Evolutionary conservation across 306 rosid species (phyloP).

Genomic region (Malus domestica): DNA sequence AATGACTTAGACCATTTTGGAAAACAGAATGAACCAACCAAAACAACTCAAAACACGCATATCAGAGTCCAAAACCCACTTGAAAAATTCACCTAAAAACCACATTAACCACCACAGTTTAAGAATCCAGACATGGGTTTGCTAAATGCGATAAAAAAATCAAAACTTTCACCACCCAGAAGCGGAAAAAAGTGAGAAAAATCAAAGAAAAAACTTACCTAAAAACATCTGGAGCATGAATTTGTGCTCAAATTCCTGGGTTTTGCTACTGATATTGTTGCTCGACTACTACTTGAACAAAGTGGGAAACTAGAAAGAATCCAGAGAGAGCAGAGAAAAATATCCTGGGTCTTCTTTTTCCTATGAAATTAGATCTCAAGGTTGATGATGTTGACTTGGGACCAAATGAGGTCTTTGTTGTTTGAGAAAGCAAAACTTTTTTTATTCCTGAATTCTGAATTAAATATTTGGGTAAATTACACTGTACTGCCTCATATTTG

Average conservation of each 20-base stretch:
- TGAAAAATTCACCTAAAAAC: not conserved
- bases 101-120: not conserved
- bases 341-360: not conserved
- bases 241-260: slow-evolving; percentile 24
- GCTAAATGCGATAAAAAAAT: not conserved
- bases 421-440: not conserved
- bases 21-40: not conserved
- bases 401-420: slow-evolving; percentile 14
- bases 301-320: not conserved
- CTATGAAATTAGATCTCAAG: slow-evolving; percentile 29
- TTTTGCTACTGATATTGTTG: slow-evolving; percentile 2
- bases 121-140: not conserved
- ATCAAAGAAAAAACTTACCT: slow-evolving; percentile 21
- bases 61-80: not conserved
- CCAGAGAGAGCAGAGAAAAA: not conserved
- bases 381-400: slow-evolving; percentile 26
- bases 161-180: slow-evolving; percentile 6
- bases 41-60: not conserved
- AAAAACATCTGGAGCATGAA: slow-evolving; percentile 19
- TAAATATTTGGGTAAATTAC: not conserved
- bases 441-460: not conserved
- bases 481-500: too few species aligned
- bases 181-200: not conserved
- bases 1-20: not conserved
- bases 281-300: not conserved